These are phyloP conservation scores for Emergomyces africanus DNA, from an alignment of 2,329 filamentous ascomycete species.

Conservation along the genomic window DNA sequence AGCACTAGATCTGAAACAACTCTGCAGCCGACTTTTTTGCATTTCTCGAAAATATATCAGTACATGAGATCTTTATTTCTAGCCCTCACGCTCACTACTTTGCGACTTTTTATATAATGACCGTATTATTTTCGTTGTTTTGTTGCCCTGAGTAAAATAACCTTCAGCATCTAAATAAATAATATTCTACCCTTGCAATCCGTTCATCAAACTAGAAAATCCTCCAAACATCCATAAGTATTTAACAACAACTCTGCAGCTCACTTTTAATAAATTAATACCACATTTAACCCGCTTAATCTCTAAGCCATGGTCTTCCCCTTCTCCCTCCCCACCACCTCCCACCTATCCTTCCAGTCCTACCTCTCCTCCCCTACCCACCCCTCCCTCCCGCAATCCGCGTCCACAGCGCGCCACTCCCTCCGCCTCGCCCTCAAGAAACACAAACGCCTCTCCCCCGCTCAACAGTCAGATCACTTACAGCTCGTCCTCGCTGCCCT, in stretches of 20 bases:
- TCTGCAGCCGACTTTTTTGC: background rate
- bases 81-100: background rate
- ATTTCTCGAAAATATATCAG: background rate
- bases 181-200: too few relatives aligned
- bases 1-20: background rate
- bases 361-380: slow-evolving; percentile 70
- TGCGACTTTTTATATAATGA: background rate
- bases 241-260: background rate
- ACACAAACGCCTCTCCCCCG: slow-evolving; percentile 70
- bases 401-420: slow-evolving; percentile 72
- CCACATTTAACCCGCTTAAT: background rate
- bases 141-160: background rate
- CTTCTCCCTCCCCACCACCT: slow-evolving; percentile 80
- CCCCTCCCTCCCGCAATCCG: slow-evolving; percentile 71
- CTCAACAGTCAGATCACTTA: slow-evolving; percentile 59
- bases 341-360: slow-evolving; percentile 66
- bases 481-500: slow-evolving; percentile 55
- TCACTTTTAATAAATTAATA: background rate
- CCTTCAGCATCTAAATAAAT: too few relatives aligned
- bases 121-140: background rate
- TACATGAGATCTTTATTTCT: background rate
- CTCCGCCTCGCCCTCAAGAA: slow-evolving; percentile 74
- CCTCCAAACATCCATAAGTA: too few relatives aligned
- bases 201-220: background rate
- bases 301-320: slow-evolving; percentile 63